Evolutionary conservation across 257 asterid genomes (phyloP).

Genomic region (Haberlea rhodopensis): DNA sequence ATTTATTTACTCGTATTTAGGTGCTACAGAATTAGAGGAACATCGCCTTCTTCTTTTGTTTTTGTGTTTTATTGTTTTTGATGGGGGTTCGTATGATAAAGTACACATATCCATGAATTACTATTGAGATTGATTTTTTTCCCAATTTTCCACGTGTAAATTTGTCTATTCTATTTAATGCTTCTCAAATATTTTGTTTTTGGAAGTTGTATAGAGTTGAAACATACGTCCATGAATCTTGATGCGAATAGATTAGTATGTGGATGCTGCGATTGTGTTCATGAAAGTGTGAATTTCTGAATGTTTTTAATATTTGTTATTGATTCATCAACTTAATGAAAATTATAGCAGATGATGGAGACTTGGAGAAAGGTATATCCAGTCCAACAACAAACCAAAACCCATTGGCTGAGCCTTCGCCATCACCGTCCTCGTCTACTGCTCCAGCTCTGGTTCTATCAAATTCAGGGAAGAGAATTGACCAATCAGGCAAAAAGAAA

Average conservation of each 20-base stretch:
- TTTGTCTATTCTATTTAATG: neutral
- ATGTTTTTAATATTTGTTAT: neutral
- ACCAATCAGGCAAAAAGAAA: conserved; percentile 47
- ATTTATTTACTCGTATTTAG: neutral
- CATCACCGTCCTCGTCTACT: conserved; percentile 51
- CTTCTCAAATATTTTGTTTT: conserved; percentile 2
- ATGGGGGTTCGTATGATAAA: too few species aligned
- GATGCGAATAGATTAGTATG: neutral
- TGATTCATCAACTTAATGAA: conserved; percentile 21
- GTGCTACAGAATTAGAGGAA: neutral
- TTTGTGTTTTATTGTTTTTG: neutral
- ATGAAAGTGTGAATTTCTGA: neutral
- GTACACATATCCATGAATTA: too few species aligned
- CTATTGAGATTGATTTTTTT: too few species aligned
- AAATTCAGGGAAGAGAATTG: conserved; percentile 52
- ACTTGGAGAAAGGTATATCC: conserved; percentile 30
- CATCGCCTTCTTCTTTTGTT: neutral
- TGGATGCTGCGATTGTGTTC: conserved; percentile 12
- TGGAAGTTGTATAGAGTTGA: neutral
- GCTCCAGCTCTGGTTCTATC: conserved; percentile 53
- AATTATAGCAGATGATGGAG: conserved; percentile 29
- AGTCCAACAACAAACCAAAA: conserved; percentile 29
- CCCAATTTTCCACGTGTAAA: too few species aligned
- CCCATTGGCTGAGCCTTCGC: conserved; percentile 31
- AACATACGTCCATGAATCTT: neutral